These are phyloP conservation scores for Boletus chippewaensis DNA, from an alignment of 1,284 basidiomycete genomes.

Conservation along the genomic window DNA sequence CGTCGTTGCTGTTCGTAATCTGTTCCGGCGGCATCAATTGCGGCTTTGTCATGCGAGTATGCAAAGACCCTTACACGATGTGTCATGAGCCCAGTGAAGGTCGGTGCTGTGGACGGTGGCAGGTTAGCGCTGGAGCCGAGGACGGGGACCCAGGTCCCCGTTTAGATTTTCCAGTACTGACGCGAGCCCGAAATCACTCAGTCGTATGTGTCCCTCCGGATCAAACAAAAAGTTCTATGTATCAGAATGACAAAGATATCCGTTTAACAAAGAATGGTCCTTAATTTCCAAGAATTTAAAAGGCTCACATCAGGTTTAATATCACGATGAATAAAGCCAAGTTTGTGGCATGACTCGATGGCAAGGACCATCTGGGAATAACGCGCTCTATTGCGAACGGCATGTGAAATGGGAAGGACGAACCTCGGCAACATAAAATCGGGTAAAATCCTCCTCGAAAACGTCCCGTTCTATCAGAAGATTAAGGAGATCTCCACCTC, in stretches of 20 bases:
- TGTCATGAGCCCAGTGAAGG: conserved; percentile 89
- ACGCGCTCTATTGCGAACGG: conserved; percentile 18
- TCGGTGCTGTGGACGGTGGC: conserved; percentile 51
- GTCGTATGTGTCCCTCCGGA: conserved; percentile 86
- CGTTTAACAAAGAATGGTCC: conserved; percentile 27
- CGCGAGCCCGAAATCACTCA: conserved; percentile 95
- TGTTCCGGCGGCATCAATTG: conserved; percentile 30
- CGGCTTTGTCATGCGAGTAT: conserved; percentile 20
- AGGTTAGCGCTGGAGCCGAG: conserved; percentile 20
- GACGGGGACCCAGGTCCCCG: conserved; percentile 23
- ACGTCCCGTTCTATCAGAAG: conserved; percentile 91
- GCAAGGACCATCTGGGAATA: conserved; percentile 84
- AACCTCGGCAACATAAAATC: conserved; percentile 93
- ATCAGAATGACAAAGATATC: conserved; percentile 28
- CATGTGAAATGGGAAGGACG: conserved; percentile 24
- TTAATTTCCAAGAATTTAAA: conserved; percentile 29
- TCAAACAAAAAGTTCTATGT: conserved; percentile 90
- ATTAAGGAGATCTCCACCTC: conserved; percentile 92
- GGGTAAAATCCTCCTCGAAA: conserved; percentile 89
- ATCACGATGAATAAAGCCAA: conserved; percentile 96
- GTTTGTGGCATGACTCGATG: conserved; percentile 88
- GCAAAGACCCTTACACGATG: conserved; percentile 51
- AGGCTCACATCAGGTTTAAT: conserved; percentile 84
- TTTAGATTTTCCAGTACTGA: conserved; percentile 40
- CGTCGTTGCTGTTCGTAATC: conserved; percentile 93